These are phyloP conservation scores for Lumnitzera littorea DNA, from an alignment of 345 rosid species.

Conservation along the genomic window DNA sequence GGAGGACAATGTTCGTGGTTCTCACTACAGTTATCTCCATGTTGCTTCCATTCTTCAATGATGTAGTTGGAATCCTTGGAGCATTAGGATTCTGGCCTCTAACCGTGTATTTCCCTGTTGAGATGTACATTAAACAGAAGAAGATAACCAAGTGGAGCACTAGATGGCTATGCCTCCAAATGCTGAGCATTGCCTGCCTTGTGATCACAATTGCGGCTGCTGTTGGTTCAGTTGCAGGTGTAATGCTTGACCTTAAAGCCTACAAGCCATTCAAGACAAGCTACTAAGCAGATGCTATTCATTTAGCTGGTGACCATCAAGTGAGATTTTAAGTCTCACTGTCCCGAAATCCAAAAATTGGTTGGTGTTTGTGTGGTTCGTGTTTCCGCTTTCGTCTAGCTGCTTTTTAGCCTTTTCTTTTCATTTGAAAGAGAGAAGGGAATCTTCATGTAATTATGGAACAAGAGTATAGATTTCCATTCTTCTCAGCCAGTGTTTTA, in stretches of 20 bases:
- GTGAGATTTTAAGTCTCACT: background rate
- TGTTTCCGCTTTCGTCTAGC: background rate
- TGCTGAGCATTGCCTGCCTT: slow-evolving; percentile 41
- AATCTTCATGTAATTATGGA: slow-evolving; percentile 2
- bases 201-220: slow-evolving; percentile 31
- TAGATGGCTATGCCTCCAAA: slow-evolving; percentile 48
- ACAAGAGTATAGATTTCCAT: background rate
- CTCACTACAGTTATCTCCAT: slow-evolving; percentile 44
- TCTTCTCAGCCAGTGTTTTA: background rate
- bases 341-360: background rate
- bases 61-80: slow-evolving; percentile 43
- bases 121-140: slow-evolving; percentile 50
- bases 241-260: slow-evolving; percentile 30
- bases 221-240: slow-evolving; percentile 49
- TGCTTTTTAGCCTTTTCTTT: background rate
- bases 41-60: slow-evolving; percentile 53
- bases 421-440: slow-evolving; percentile 4
- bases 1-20: slow-evolving; percentile 42
- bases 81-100: slow-evolving; percentile 61
- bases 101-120: slow-evolving; percentile 49
- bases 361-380: slow-evolving; percentile 15
- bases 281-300: slow-evolving; percentile 14
- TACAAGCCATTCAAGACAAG: slow-evolving; percentile 36
- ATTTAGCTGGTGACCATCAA: background rate
- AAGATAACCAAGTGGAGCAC: slow-evolving; percentile 43